phyloP scores from a whole-genome alignment of 495 filamentous ascomycete species.

The Annulohypoxylon nitens region DNA sequence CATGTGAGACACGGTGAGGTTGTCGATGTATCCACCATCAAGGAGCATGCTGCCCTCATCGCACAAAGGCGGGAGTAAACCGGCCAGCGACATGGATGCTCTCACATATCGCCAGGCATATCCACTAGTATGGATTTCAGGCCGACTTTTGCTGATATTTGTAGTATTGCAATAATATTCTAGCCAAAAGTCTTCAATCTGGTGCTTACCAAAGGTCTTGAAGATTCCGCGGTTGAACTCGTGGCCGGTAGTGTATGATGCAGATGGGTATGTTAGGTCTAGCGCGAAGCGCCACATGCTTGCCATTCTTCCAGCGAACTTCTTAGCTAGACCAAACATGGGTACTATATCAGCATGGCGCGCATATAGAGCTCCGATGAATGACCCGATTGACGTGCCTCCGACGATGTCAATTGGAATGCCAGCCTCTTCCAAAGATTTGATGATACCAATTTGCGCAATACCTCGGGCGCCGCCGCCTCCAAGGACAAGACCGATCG shows the following conservation, averaged over 20 bases:
- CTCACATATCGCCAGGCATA: conserved; percentile 98
- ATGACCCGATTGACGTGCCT: conserved; percentile 97
- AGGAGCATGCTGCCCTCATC: conserved; percentile 97
- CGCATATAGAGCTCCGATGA: conserved; percentile 95
- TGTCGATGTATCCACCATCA: conserved; percentile 97
- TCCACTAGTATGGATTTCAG: conserved; percentile 91
- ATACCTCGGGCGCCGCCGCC: conserved; percentile 94
- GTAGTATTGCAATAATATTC: conserved; percentile 99
- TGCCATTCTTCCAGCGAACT: conserved; percentile 95
- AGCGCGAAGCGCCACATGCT: conserved; percentile 97
- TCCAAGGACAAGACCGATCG: conserved; percentile 92
- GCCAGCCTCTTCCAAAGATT: conserved; percentile 94
- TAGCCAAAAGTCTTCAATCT: conserved; percentile 99
- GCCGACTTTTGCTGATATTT: conserved; percentile 90
- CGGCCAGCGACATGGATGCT: conserved; percentile 95
- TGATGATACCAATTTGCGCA: conserved; percentile 91
- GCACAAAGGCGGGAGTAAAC: conserved; percentile 91
- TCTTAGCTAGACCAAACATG: conserved; percentile 96
- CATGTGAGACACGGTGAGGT: conserved; percentile 97
- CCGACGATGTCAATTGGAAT: conserved; percentile 97
- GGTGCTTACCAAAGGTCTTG: conserved; percentile 95
- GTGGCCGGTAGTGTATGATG: conserved; percentile 96
- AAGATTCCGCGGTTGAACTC: conserved; percentile 99
- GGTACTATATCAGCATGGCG: conserved; percentile 97
- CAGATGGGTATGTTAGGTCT: conserved; percentile 94